phyloP scores from a whole-genome alignment of 2,329 filamentous ascomycete genomes.

The Pseudogymnoascus sp. region DNA sequence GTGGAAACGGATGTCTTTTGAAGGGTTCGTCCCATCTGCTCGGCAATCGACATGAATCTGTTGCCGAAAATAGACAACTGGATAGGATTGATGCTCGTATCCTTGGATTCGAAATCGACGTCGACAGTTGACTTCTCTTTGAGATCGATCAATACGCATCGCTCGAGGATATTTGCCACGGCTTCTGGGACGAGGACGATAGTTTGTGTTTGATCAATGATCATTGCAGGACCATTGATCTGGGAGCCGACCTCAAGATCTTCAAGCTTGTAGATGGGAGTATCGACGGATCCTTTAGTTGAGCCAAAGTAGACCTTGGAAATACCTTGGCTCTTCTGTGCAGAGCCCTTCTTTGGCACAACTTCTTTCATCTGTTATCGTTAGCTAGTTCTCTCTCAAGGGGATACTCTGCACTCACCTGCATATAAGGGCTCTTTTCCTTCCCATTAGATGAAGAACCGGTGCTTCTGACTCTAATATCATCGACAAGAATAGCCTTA shows the following conservation, averaged over 20 bases:
- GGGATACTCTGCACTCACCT: neutral
- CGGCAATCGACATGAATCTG: conserved; percentile 75
- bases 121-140: conserved; percentile 2
- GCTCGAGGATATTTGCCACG: conserved; percentile 62
- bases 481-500: conserved; percentile 78
- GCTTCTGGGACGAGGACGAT: conserved; percentile 77
- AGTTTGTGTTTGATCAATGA: conserved; percentile 81
- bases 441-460: conserved; percentile 77
- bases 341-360: neutral
- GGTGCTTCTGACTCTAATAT: conserved; percentile 77
- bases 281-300: conserved; percentile 28
- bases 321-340: neutral
- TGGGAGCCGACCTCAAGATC: conserved; percentile 62
- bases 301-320: neutral
- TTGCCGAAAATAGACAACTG: conserved; percentile 70
- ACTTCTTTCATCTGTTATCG: conserved; percentile 35
- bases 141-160: conserved; percentile 74
- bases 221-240: conserved; percentile 72
- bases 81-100: conserved; percentile 58
- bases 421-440: conserved; percentile 33
- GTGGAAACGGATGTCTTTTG: conserved; percentile 71
- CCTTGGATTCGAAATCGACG: conserved; percentile 22
- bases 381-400: neutral
- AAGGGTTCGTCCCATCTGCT: conserved; percentile 70
- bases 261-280: conserved; percentile 71